A percentile compares a stretch with the other conserved stretches of the same genome.
Evolutionary conservation across 2,329 filamentous ascomycete species (phyloP).

Genomic region (Chalaropsis ovoidea): DNA sequence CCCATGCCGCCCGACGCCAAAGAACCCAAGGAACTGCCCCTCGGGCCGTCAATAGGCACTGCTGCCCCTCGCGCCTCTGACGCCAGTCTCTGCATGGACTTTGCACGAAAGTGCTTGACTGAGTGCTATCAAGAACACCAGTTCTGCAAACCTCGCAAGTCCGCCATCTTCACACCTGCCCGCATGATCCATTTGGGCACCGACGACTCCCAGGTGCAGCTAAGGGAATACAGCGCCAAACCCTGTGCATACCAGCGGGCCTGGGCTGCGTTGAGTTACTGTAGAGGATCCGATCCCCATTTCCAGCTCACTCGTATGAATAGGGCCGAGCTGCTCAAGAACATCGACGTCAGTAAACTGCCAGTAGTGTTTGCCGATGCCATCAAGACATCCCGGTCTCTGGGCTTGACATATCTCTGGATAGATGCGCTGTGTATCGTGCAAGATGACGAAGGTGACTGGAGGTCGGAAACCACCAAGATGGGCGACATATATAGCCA

Average conservation of each 20-base stretch:
- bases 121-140: conserved; percentile 23
- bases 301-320: conserved; percentile 23
- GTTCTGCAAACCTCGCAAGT: conserved; percentile 19
- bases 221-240: conserved; percentile 20
- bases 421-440: conserved; percentile 32
- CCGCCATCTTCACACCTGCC: conserved; percentile 19
- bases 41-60: conserved; percentile 23
- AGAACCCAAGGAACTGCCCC: conserved; percentile 18
- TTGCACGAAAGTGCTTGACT: conserved; percentile 18
- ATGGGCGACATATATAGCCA: conserved; percentile 27
- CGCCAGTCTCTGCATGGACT: conserved; percentile 17
- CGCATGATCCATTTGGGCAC: conserved; percentile 22
- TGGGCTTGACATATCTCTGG: conserved; percentile 31
- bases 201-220: conserved; percentile 16
- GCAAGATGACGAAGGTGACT: conserved; percentile 28
- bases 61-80: conserved; percentile 24
- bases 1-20: conserved; percentile 21
- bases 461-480: conserved; percentile 24
- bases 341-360: conserved; percentile 19
- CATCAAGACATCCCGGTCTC: conserved; percentile 28
- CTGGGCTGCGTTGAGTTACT: conserved; percentile 26
- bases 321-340: conserved; percentile 19
- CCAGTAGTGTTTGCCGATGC: conserved; percentile 29
- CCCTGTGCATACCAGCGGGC: conserved; percentile 20
- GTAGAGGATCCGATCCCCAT: conserved; percentile 19